phyloP scores from a whole-genome alignment of 352 stramenopile genomes.

The Phytophthora palmivora region DNA sequence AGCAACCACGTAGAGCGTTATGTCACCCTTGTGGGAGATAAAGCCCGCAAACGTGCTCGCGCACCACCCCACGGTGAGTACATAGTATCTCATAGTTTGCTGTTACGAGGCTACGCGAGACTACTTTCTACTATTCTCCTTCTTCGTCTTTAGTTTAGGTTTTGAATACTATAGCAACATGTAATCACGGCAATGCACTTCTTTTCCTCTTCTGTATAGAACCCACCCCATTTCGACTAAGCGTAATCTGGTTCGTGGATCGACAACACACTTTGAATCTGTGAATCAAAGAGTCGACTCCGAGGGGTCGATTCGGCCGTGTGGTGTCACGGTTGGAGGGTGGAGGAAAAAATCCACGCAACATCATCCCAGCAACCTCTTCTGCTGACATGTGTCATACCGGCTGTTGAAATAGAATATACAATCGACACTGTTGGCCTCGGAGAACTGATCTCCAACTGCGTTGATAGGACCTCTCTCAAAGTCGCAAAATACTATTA shows the following conservation, averaged over 20 bases:
- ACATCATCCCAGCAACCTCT: too few relatives aligned
- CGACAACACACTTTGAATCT: not conserved
- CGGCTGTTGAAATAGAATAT: slow-evolving; percentile 38
- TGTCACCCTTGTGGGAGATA: too few relatives aligned
- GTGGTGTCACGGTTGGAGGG: slow-evolving; percentile 1
- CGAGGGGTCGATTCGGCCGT: slow-evolving; percentile 9
- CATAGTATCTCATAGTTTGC: too few relatives aligned
- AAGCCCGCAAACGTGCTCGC: too few relatives aligned
- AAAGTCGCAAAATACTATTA: slow-evolving; percentile 27
- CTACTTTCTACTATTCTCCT: too few relatives aligned
- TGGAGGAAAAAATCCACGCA: slow-evolving; percentile 8
- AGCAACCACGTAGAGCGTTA: too few relatives aligned
- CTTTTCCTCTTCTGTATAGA: too few relatives aligned
- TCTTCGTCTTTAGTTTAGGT: too few relatives aligned
- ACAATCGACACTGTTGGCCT: slow-evolving; percentile 14
- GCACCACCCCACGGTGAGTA: too few relatives aligned
- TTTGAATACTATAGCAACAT: slow-evolving; percentile 22
- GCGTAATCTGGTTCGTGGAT: not conserved
- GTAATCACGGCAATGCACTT: slow-evolving; percentile 25
- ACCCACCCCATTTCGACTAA: not conserved
- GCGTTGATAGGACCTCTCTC: slow-evolving; percentile 22
- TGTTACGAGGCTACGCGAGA: too few relatives aligned
- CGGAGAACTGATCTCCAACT: too few relatives aligned
- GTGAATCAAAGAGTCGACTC: not conserved
- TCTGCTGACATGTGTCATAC: not conserved